These are phyloP conservation scores for Silene latifolia DNA, from an alignment of 148 eudicot species.

Conservation along the genomic window DNA sequence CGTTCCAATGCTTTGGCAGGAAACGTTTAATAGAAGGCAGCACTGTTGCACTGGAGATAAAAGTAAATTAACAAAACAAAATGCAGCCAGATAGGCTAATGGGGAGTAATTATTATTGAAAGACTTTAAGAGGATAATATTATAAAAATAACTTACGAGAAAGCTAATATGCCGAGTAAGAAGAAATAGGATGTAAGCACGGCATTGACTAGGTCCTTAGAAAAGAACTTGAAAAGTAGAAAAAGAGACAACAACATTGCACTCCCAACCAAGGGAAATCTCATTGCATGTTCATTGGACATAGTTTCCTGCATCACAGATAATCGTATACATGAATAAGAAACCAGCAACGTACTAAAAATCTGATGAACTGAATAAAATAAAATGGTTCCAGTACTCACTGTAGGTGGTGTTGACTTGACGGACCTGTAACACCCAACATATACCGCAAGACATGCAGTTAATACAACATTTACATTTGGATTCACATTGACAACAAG, in stretches of 20 bases:
- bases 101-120: not conserved
- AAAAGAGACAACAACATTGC: constrained; percentile 91
- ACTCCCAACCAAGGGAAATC: constrained; percentile 95
- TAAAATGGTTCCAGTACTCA: constrained; percentile 32
- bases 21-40: constrained; percentile 79
- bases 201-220: constrained; percentile 95
- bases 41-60: constrained; percentile 67
- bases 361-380: too few species aligned
- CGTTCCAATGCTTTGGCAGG: constrained; percentile 80
- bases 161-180: constrained; percentile 83
- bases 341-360: not conserved
- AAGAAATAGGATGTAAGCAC: constrained; percentile 90
- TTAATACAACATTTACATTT: constrained; percentile 84
- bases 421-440: constrained; percentile 97
- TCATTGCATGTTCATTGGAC: constrained; percentile 98
- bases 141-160: constrained; percentile 59
- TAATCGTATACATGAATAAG: constrained; percentile 9
- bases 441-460: constrained; percentile 85
- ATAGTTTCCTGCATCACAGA: constrained; percentile 76
- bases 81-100: not conserved
- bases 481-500: constrained; percentile 83
- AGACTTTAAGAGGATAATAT: not conserved
- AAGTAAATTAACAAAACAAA: not conserved
- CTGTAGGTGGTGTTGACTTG: constrained; percentile 93
- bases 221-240: constrained; percentile 87